These are phyloP conservation scores for Rubia peregrina DNA, from an alignment of 305 asterid genomes.

Conservation along the genomic window DNA sequence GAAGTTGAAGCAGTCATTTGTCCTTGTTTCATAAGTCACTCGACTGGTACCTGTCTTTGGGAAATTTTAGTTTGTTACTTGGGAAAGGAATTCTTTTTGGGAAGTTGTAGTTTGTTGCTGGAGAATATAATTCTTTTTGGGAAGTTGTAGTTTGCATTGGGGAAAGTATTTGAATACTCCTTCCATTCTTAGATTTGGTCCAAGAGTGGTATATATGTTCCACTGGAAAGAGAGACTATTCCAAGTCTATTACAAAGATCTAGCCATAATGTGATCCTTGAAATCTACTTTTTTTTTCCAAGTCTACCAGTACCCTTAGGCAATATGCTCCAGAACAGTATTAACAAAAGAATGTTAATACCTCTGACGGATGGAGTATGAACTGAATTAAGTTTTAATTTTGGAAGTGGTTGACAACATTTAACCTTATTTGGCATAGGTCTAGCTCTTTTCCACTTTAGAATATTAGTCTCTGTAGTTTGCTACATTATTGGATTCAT, in stretches of 20 bases:
- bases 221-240: background rate
- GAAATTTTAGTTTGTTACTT: background rate
- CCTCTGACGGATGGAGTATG: background rate
- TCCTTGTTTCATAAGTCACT: background rate
- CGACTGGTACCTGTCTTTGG: background rate
- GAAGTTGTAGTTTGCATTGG: background rate
- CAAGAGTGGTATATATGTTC: background rate
- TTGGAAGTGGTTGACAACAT: background rate
- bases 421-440: background rate
- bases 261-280: background rate
- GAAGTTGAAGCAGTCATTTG: background rate
- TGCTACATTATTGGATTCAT: background rate
- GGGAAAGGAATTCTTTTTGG: background rate
- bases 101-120: background rate
- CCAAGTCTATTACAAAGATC: background rate
- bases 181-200: background rate
- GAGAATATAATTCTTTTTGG: background rate
- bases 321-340: background rate
- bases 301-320: background rate
- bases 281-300: background rate
- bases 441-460: background rate
- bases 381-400: background rate
- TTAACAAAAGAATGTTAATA: background rate
- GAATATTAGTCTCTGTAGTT: background rate
- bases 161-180: background rate